Conservation (phyloP, 2,329 filamentous ascomycete species). For the Spiromastix sp. region DNA sequence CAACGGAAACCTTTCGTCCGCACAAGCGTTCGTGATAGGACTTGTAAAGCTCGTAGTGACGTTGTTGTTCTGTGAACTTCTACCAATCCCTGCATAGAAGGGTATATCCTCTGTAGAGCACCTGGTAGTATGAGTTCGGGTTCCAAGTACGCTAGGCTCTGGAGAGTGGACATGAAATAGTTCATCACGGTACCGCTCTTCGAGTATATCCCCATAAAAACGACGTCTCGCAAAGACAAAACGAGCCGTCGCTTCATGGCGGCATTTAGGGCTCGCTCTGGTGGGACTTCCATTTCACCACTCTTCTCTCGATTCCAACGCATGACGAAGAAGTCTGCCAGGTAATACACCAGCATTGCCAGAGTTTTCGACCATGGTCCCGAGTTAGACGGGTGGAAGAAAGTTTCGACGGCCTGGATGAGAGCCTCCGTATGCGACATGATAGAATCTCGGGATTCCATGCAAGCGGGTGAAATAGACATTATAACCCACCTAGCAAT, state of each 20-base stretch:
- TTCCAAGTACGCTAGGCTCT: conserved; percentile 81
- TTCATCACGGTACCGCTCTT: conserved; percentile 89
- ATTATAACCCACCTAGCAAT: conserved; percentile 89
- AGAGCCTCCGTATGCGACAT: conserved; percentile 79
- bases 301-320: conserved; percentile 93
- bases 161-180: conserved; percentile 82
- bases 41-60: conserved; percentile 81
- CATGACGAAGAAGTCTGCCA: conserved; percentile 93
- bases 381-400: conserved; percentile 96
- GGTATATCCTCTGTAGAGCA: conserved; percentile 90
- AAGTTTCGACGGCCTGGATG: conserved; percentile 91
- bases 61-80: conserved; percentile 95
- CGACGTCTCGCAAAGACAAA: conserved; percentile 76
- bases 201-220: conserved; percentile 96
- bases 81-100: conserved; percentile 88
- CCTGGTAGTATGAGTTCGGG: conserved; percentile 86
- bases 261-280: conserved; percentile 66
- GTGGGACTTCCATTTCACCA: conserved; percentile 78
- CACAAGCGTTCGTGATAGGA: conserved; percentile 83
- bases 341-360: conserved; percentile 80
- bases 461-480: conserved; percentile 76
- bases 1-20: conserved; percentile 93
- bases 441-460: conserved; percentile 68
- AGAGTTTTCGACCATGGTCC: conserved; percentile 84
- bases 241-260: conserved; percentile 86